Evolutionary conservation across 2,329 filamentous ascomycete species (phyloP), one percentile per base, ranked within the genome.

Genomic region (Apiospora sp.): DNA sequence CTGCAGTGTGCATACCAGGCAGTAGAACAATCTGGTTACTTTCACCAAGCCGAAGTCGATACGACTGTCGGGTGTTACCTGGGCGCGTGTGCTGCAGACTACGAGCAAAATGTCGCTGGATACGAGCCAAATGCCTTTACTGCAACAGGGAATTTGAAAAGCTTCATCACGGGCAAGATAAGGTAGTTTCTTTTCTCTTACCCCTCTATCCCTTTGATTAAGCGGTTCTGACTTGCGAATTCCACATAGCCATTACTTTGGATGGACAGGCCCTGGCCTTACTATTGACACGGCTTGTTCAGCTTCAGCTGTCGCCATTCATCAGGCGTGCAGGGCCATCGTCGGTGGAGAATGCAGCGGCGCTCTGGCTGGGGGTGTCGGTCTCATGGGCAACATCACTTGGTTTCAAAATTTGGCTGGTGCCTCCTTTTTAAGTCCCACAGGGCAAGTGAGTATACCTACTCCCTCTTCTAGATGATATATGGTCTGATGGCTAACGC

Each of bases 211-310:
- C 27, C 27, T 30, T 30, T 30, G 27, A 30, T 30, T 30, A 30
- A 30, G 27, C 27, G 27, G 27, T 30, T 30, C 27, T 30, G 27
- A 30, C 27, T 30, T 30, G 27, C 27, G 27, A 30, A 30, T 30
- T 30, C 27, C 27, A 30, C 27, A 30, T 30, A 77, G 75, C 7
- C 78, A 83, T 67, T 75, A 78, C 30, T 83, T 80, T 41, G 77
- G 81, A n/a, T 79, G 80, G 54, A 76, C 78, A 0, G 82, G 82
- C 0, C 80, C 81, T 0, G 68, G 69, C 0, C 70, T 79, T 34
- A 75, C 74, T 3, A 37, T 79, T 14, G 78, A 83, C 69, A 81
- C 79, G 0, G 81, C 80, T 0, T 84, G 83, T 71, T 82, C 81
- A 0, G 79, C 80, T 0, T 80, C 81, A 0, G 48, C 80, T 0